Evolutionary conservation across 129 eudicot species (phyloP).

Genomic region (Deinandra increscens): DNA sequence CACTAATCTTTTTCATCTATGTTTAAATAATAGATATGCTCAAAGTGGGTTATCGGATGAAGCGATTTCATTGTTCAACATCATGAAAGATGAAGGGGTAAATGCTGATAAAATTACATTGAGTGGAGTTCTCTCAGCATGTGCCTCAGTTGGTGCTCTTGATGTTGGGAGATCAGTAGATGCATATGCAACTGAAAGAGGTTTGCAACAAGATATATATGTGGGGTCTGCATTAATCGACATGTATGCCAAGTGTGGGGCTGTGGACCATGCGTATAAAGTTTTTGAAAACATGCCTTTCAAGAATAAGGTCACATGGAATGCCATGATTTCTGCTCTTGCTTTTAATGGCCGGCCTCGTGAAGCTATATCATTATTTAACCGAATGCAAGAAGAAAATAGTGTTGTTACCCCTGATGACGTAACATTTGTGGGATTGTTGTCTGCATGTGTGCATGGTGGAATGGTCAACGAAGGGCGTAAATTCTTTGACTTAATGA

Average conservation of each 20-base stretch:
- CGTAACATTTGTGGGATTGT: constrained; percentile 59
- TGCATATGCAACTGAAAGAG: constrained; percentile 56
- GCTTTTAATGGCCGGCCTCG: constrained; percentile 68
- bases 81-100: constrained; percentile 52
- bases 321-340: constrained; percentile 75
- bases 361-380: constrained; percentile 56
- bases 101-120: constrained; percentile 59
- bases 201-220: constrained; percentile 51
- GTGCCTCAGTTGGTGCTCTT: constrained; percentile 75
- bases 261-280: constrained; percentile 43
- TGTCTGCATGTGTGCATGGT: constrained; percentile 81
- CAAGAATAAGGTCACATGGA: constrained; percentile 65
- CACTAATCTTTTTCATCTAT: background rate
- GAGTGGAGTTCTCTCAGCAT: constrained; percentile 64
- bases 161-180: constrained; percentile 59
- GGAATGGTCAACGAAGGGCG: constrained; percentile 79
- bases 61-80: constrained; percentile 55
- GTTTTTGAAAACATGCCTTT: constrained; percentile 53
- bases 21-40: constrained; percentile 46
- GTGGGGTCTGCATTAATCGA: constrained; percentile 71
- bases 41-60: constrained; percentile 81
- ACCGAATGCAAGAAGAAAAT: constrained; percentile 44
- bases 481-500: constrained; percentile 51
- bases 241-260: constrained; percentile 82
- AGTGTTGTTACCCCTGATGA: constrained; percentile 47